Evolutionary conservation across 495 filamentous ascomycete species (phyloP).

Genomic region (Penicillium mononematosum): DNA sequence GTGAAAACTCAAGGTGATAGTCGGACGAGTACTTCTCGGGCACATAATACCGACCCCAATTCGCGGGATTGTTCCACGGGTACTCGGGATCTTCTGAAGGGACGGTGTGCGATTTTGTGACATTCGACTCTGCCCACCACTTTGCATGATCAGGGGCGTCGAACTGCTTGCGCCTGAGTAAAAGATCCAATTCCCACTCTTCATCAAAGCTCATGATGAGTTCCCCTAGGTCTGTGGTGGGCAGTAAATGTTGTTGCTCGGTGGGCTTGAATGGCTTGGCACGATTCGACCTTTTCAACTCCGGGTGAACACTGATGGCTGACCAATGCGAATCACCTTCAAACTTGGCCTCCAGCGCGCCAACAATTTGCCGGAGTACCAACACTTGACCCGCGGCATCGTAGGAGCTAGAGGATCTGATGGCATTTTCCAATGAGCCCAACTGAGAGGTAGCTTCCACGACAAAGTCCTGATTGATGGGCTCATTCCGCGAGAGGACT

Average conservation of each 20-base stretch:
- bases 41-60: slow-evolving; percentile 7
- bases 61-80: neutral
- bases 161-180: slow-evolving; percentile 9
- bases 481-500: slow-evolving; percentile 33
- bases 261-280: neutral
- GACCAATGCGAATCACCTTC: slow-evolving; percentile 11
- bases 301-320: neutral
- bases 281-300: slow-evolving; percentile 6
- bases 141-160: neutral
- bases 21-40: slow-evolving; percentile 1
- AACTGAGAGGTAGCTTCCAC: slow-evolving; percentile 36
- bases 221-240: slow-evolving; percentile 4
- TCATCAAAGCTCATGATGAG: slow-evolving; percentile 25
- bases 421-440: slow-evolving; percentile 11
- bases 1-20: slow-evolving; percentile 8
- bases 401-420: neutral
- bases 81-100: slow-evolving; percentile 7
- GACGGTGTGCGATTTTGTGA: neutral
- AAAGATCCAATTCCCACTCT: slow-evolving; percentile 24
- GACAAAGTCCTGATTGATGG: slow-evolving; percentile 31
- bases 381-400: slow-evolving; percentile 13
- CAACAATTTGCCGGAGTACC: neutral
- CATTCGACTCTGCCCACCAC: slow-evolving; percentile 9
- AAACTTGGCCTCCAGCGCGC: slow-evolving; percentile 4
- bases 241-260: slow-evolving; percentile 2